Evolutionary conservation across 2,329 filamentous ascomycete genomes (phyloP), one percentile per base, ranked within the genome.

Genomic region (Aspergillus melleus): DNA sequence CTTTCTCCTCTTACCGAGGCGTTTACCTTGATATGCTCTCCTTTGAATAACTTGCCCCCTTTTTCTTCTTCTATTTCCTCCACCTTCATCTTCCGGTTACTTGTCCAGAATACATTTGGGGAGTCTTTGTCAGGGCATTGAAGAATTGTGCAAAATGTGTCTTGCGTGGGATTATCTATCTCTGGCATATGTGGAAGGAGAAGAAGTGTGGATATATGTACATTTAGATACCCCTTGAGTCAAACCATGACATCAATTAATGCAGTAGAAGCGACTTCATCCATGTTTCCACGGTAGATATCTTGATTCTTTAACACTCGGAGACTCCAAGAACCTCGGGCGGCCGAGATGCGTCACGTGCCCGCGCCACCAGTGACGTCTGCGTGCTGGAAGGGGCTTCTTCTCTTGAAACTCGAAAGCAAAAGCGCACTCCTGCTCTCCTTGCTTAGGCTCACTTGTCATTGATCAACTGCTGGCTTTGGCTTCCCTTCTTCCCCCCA

Each of bases 181-280:
- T 42, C 36, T n/a, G 36, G 36, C 36, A 42, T 42, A n/a, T 42
- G 36, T 42, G 36, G 36, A 42, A 42, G 36, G 36, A n/a, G 36
- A 42, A 42, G 50, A 49, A 39, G 51, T 42, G 36, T 42, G 36
- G 36, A 42, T 42, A 42, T 61, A 58, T 71, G 67, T 72, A 70
- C 61, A 66, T 66, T 70, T 72, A 73, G 71, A 73, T 73, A 73
- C 71, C 71, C 71, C 62, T 66, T 68, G 60, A 64, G 65, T 58
- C 36, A 42, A 42, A n/a, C 16, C 36, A 42, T 22, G 30, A 52
- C 29, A 52, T 19, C n/a, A 14, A 52, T 42, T 36, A 52, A 16
- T 20, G 12, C 19, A 30, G 30, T 22, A 52, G n/a, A 24, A 54
- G 26, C 52, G 20, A 54, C n/a, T 20, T 32, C 50, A 22, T 20